Base-by-base conservation (phyloP, 2,329 filamentous ascomycete species). In the Teratosphaeria gauchensis region DNA sequence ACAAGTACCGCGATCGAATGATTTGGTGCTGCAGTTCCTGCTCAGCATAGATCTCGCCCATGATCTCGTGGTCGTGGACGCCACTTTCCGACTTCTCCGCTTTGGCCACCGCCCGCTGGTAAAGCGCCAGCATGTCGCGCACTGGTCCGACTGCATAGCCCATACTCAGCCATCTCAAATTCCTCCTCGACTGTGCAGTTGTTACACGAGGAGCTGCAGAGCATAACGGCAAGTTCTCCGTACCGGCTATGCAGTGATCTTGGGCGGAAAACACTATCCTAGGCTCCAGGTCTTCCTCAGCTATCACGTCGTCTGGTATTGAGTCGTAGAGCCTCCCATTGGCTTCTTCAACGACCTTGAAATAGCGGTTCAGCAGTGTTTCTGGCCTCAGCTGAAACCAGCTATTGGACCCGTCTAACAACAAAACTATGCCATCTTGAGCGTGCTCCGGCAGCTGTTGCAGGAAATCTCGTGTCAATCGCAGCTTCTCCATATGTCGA, bases 181-280 rank as follows among this genome's bases (percentile, higher is more conserved):
- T 64, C 4, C 56, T 35, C 42, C 59, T 66, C 8, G 61, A 58
- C 28, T 53, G 51, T 1, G 65, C 77, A 2, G 84, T 62, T 2
- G 76, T 74, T 0, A 80, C 83, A 24, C 77, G 68, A 0, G 83
- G 82, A 1, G 81, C 74, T 16, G 77, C 76, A 46, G 73, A 74
- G 64, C 83, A 85, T 11, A 77, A 77, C 46, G 76, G 69, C 42
- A 48, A 48, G 42, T 48, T n/a, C 3, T 67, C 58, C 12, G 73
- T 60, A 51, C 75, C 73, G 1, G 75, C 74, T 58, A 75, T 75
- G 61, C 82, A 85, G 33, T 73, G 66, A 68, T 85, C 84, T 56
- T 77, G 75, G 2, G 82, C 81, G 3, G 76, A 79, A 62, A 84
- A 85, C 1, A 85, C 64, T 11, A 85, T 78, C 1, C 75, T 78